Base-by-base conservation (phyloP, 1,284 basidiomycete species). In the Naganishia sp. region DNA sequence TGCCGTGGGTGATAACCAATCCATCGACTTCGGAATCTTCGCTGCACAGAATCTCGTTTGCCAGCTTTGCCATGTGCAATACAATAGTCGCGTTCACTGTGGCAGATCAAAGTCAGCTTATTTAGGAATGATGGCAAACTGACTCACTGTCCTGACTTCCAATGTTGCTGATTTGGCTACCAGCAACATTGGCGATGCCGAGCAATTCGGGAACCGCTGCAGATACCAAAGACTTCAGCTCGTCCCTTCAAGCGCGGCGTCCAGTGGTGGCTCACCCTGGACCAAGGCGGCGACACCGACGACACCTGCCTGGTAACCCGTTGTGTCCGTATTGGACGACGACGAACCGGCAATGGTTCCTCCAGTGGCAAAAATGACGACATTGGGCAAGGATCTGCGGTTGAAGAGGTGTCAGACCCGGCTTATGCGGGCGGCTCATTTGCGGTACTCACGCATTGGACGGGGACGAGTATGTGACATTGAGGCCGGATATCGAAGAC, bases 301-400 rank as follows among this genome's bases (percentile, higher is more conserved):
- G 18, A 64, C 66, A 21, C 71, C 70, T 28, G 71, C 72, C 16
- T 63, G 55, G 65, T 72, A 71, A 2, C 42, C 60, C 18, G 64
- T 67, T 1, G 70, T 64, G 42, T 68, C 67, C 13, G 70, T 66
- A 25, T 61, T 55, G 13, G 66, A 39, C 15, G 70, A 53, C 1
- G 68, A 67, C 3, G 67, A 57, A 10, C 73, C 74, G 5, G 73
- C 74, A 36, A 75, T 75, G 1, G 72, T 75, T 0, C 74, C 74
- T 9, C 73, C 73, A 25, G 71, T 73, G n/a, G 72, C 71, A 36
- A 73, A 64, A 55, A 73, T 73, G 56, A 71, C 67, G 2, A 70
- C 68, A 45, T 61, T 64, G 21, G 72, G 72, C 6, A 73, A 65
- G 7, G 72, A 70, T 21, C 69, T 70, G 44, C 13, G n/a, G 3